Percentiles rank a stretch among this genome's conserved stretches.
These are phyloP conservation scores for Diversispora epigaea DNA, from an alignment of 192 early-diverging fungal species.

Conservation along the genomic window DNA sequence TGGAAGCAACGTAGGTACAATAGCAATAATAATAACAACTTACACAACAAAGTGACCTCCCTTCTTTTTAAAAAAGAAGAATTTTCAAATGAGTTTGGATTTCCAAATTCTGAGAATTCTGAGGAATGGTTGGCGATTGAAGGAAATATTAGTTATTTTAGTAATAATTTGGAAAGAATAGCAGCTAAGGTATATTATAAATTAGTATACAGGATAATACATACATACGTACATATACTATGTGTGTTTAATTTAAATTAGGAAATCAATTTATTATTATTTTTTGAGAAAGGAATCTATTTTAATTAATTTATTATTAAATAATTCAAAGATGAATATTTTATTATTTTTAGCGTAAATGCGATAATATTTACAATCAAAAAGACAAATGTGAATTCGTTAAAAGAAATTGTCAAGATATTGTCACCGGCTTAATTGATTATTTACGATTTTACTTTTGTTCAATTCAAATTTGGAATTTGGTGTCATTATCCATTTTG, in stretches of 20 bases:
- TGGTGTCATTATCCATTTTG: slow-evolving; percentile 45
- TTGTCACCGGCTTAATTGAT: slow-evolving; percentile 60
- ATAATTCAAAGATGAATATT: not conserved
- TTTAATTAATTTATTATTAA: no score
- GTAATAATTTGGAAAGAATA: no score
- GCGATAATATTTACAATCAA: slow-evolving; percentile 50
- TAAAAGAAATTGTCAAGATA: slow-evolving; percentile 59
- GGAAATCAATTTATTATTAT: not conserved
- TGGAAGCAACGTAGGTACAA: slow-evolving; percentile 12
- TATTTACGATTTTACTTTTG: slow-evolving; percentile 64
- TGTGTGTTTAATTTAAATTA: no score
- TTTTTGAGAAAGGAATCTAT: no score
- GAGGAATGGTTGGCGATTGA: no score
- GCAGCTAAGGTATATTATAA: no score
- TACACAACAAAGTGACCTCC: not conserved
- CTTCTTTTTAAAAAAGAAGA: not conserved
- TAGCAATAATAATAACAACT: not conserved
- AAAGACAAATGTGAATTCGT: slow-evolving; percentile 61
- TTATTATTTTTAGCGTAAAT: slow-evolving; percentile 37
- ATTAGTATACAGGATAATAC: no score
- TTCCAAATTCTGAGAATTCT: no score
- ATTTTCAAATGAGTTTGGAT: not conserved
- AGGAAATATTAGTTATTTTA: no score
- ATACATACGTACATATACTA: no score
- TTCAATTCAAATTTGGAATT: slow-evolving; percentile 35